phyloP scores from a whole-genome alignment of 1,284 basidiomycete species.

The Tilletia horrida region DNA sequence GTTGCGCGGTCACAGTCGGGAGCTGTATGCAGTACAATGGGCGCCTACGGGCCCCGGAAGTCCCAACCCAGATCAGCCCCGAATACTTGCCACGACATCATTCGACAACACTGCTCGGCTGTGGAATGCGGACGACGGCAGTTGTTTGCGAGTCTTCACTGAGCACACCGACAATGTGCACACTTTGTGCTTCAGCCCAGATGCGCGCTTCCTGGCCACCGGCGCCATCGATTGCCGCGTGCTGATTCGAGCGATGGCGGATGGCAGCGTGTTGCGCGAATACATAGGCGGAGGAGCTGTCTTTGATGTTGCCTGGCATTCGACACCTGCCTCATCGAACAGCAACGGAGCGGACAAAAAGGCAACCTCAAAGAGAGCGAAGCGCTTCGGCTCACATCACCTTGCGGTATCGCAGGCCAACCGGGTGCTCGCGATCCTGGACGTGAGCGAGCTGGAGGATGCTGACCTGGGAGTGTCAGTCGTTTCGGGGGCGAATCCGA shows the following conservation, averaged over 20 bases:
- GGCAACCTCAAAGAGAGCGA: constrained; percentile 18
- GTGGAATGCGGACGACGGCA: constrained; percentile 52
- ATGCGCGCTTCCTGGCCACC: constrained; percentile 48
- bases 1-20: constrained; percentile 48
- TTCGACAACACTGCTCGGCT: constrained; percentile 51
- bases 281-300: constrained; percentile 28
- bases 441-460: constrained; percentile 31
- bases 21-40: constrained; percentile 52
- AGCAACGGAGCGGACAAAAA: not conserved
- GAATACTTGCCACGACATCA: constrained; percentile 51
- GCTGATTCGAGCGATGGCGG: constrained; percentile 37
- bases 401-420: constrained; percentile 49
- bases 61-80: constrained; percentile 38
- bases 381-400: constrained; percentile 31
- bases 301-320: constrained; percentile 31
- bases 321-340: constrained; percentile 4
- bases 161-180: constrained; percentile 50
- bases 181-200: constrained; percentile 48
- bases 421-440: constrained; percentile 42
- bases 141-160: constrained; percentile 45
- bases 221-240: constrained; percentile 51
- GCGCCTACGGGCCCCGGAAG: constrained; percentile 44
- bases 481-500: not conserved
- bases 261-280: constrained; percentile 23
- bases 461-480: constrained; percentile 14